Evolutionary conservation across 1,284 basidiomycete species (phyloP), one percentile per base, ranked within the genome.

Genomic region (Puccinia polysora): DNA sequence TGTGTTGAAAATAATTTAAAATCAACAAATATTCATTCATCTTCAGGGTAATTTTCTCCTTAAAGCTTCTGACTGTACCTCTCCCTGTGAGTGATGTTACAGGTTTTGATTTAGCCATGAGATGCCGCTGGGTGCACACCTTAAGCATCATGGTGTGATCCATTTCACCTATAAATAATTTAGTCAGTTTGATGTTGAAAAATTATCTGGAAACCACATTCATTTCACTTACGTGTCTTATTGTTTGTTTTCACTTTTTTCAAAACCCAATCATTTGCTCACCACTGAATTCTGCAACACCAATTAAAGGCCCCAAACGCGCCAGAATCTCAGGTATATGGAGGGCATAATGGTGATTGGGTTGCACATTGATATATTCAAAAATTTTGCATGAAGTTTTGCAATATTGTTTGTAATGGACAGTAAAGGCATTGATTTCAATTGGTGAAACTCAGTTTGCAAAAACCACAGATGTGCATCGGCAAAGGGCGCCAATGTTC

Each of bases 211-310:
- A 59, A 64, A 45, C 40, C 40, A 45, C n/a, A n/a, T n/a, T n/a
- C n/a, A n/a, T n/a, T n/a, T 3, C 25, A 70, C 67, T 52, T 34
- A 70, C 67, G 30, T 45, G 62, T 50, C 30, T 32, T 15, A n/a
- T 62, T 70, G 34, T 70, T 70, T 30, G 65, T 68, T 2, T 47
- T 56, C 7, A 68, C 59, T 45, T 68, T 68, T 32, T 68, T 52
- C 20, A 68, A 25, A 68, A 58, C 5, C 65, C 65, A 25, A 68
- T 68, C 2, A 68, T 28, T 30, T 28, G 36, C 45, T 68, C 65
- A 7, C 65, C 65, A n/a, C 36, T 5, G 32, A 68, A 68, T 36
- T 68, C 55, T 4, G 65, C 34, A 3, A 68, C 65, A 3, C 53
- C 38, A 5, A 18, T 23, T 25, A 58, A 28, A 58, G 65, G 65